phyloP scores from a whole-genome alignment of 1,139 yeast species.

The Zygoascus meyerae region DNA sequence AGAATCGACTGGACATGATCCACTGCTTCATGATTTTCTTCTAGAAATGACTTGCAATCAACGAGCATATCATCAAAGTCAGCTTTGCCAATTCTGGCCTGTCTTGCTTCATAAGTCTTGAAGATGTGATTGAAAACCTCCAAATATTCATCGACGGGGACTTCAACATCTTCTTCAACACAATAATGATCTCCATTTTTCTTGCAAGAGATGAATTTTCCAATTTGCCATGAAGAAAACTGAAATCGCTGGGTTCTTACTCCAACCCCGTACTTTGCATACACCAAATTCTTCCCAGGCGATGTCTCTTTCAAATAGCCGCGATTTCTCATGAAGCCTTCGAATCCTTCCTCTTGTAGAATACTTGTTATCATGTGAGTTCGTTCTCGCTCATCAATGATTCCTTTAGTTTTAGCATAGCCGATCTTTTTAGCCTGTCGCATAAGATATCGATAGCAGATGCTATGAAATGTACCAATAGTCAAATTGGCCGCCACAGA shows the following conservation, averaged over 20 bases:
- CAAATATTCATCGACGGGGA: not conserved
- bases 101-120: slow-evolving; percentile 43
- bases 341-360: slow-evolving; percentile 4
- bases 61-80: slow-evolving; percentile 85
- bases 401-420: slow-evolving; percentile 41
- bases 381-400: slow-evolving; percentile 66
- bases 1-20: slow-evolving; percentile 59
- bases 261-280: too few relatives aligned
- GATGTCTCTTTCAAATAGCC: not conserved
- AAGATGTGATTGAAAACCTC: slow-evolving; percentile 8
- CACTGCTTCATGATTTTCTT: slow-evolving; percentile 42
- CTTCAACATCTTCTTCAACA: not conserved
- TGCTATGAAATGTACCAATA: slow-evolving; percentile 84
- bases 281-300: not conserved
- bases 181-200: slow-evolving; percentile 3
- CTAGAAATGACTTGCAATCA: slow-evolving; percentile 47
- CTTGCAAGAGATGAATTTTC: slow-evolving; percentile 4
- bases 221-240: not conserved
- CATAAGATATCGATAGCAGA: slow-evolving; percentile 58
- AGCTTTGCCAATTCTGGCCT: slow-evolving; percentile 41
- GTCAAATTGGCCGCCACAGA: slow-evolving; percentile 41
- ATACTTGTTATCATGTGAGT: slow-evolving; percentile 38
- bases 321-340: not conserved
- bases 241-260: not conserved
- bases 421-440: slow-evolving; percentile 52